A percentile compares a stretch with the other conserved stretches of the same genome.
Conservation (phyloP, 2,329 filamentous ascomycete genomes). For the Allantophomopsis cytisporea region DNA sequence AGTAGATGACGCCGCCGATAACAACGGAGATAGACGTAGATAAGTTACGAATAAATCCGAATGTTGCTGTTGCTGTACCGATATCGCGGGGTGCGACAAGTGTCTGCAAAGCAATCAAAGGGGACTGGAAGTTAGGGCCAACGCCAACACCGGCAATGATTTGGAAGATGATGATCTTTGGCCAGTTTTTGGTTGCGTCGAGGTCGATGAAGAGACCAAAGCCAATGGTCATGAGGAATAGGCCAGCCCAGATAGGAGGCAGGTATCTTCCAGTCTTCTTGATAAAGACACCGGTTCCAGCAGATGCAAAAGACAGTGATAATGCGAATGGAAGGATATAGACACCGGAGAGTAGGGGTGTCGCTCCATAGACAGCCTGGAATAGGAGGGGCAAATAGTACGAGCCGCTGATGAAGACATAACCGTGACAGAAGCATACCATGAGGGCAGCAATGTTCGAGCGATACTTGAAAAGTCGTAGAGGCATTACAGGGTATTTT, state of each 20-base stretch:
- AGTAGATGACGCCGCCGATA: constrained; percentile 34
- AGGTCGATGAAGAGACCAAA: constrained; percentile 52
- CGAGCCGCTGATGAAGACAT: constrained; percentile 17
- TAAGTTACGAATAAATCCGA: constrained; percentile 42
- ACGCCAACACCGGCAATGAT: constrained; percentile 50
- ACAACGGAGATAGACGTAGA: constrained; percentile 31
- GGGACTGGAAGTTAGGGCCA: constrained; percentile 56
- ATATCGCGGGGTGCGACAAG: constrained; percentile 48
- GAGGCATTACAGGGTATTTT: constrained; percentile 65
- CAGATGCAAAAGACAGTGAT: constrained; percentile 49
- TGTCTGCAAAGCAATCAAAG: constrained; percentile 55
- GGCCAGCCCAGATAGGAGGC: constrained; percentile 41
- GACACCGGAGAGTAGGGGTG: constrained; percentile 61
- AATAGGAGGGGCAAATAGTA: constrained; percentile 49
- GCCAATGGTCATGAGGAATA: constrained; percentile 47
- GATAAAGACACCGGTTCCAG: constrained; percentile 39
- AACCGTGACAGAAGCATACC: constrained; percentile 62
- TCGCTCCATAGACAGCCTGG: constrained; percentile 60
- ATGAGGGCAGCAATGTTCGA: constrained; percentile 54
- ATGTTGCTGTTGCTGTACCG: constrained; percentile 53
- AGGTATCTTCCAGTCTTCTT: constrained; percentile 54
- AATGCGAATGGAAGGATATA: constrained; percentile 62
- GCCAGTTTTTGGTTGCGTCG: constrained; percentile 36
- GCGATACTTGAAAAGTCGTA: constrained; percentile 52
- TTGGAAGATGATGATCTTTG: constrained; percentile 45